Evolutionary conservation across 2,329 filamentous ascomycete genomes (phyloP).

Genomic region (Penicillium hordei): DNA sequence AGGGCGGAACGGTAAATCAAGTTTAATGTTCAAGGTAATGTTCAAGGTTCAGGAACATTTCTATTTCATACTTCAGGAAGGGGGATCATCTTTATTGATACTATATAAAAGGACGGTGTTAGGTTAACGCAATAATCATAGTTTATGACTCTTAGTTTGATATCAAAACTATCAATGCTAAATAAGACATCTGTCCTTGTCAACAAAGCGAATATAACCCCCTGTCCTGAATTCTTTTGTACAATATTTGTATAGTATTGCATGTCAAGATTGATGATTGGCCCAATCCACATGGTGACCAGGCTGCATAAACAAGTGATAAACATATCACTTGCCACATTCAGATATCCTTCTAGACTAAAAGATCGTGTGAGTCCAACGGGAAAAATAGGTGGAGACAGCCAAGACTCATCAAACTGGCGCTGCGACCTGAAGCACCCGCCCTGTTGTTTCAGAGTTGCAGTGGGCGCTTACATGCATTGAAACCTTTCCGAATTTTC

Average conservation of each 20-base stretch:
- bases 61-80: background rate
- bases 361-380: conserved; percentile 8
- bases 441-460: conserved; percentile 35
- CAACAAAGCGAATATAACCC: background rate
- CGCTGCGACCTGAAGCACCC: conserved; percentile 39
- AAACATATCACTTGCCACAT: conserved; percentile 18
- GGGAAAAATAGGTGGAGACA: conserved; percentile 14
- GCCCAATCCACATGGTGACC: conserved; percentile 13
- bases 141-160: background rate
- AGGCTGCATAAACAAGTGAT: conserved; percentile 18
- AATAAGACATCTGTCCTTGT: background rate
- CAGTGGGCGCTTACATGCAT: conserved; percentile 36
- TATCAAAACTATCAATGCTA: background rate
- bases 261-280: conserved; percentile 10
- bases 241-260: background rate
- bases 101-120: background rate
- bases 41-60: background rate
- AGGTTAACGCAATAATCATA: background rate
- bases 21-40: background rate
- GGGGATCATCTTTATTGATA: background rate
- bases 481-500: conserved; percentile 12
- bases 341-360: conserved; percentile 6
- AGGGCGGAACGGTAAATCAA: background rate
- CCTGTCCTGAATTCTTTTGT: background rate
- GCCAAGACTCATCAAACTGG: conserved; percentile 36